Conservation (phyloP, 2,329 filamentous ascomycete genomes). For the Polytolypa hystricis region DNA sequence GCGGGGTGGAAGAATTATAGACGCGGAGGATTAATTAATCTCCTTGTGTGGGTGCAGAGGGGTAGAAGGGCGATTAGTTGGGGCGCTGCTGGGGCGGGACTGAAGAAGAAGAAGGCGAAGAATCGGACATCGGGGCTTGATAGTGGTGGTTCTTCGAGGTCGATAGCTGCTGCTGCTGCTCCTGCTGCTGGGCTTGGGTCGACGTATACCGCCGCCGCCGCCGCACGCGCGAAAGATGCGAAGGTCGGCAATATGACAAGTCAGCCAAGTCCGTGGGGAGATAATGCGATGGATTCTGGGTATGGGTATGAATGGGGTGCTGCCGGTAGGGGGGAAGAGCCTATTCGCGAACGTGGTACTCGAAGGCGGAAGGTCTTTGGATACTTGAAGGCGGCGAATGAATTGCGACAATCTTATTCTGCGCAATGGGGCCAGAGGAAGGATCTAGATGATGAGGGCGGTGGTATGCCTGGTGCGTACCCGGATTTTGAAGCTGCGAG, state of each 20-base stretch:
- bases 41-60: background rate
- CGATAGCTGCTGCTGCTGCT: too few species aligned
- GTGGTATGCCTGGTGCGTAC: conserved; percentile 62
- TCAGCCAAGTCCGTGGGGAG: conserved; percentile 1
- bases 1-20: background rate
- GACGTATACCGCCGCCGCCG: background rate
- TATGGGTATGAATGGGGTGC: conserved; percentile 15
- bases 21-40: background rate
- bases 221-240: conserved; percentile 1
- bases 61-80: background rate
- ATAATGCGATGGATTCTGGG: conserved; percentile 8
- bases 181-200: too few species aligned
- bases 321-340: conserved; percentile 22
- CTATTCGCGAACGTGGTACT: conserved; percentile 50
- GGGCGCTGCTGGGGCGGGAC: background rate
- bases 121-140: background rate
- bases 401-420: conserved; percentile 57
- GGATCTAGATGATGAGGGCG: conserved; percentile 32
- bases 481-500: conserved; percentile 72
- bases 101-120: background rate
- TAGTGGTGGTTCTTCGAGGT: background rate
- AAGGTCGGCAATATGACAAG: background rate
- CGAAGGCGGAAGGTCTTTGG: conserved; percentile 67
- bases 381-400: conserved; percentile 60
- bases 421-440: conserved; percentile 43